Conservation (phyloP, 495 filamentous ascomycete species). For the Penicillium lagena region DNA sequence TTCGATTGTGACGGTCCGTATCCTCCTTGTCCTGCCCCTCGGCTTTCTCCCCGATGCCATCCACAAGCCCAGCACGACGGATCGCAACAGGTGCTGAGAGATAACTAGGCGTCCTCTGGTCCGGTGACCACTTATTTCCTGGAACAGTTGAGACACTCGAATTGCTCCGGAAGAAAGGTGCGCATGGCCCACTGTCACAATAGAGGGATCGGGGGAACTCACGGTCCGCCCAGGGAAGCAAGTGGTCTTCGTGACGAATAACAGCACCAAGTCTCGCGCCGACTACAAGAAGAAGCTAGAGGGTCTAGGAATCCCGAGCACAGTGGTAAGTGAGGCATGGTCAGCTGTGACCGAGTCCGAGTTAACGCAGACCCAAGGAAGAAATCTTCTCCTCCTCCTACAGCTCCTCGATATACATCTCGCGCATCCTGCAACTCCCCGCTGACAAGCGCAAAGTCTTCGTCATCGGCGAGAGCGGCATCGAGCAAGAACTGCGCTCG, state of each 20-base stretch:
- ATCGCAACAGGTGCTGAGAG: constrained; percentile 13
- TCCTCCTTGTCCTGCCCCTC: constrained; percentile 1
- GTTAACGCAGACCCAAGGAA: constrained; percentile 36
- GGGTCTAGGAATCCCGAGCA: constrained; percentile 70
- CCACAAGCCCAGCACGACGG: not conserved
- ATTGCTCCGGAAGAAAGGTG: constrained; percentile 72
- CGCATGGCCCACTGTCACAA: constrained; percentile 2
- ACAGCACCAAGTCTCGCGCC: constrained; percentile 90
- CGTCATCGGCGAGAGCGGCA: constrained; percentile 84
- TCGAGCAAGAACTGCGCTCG: constrained; percentile 76
- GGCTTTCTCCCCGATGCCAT: constrained; percentile 3
- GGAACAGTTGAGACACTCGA: constrained; percentile 78
- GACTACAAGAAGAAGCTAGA: constrained; percentile 91
- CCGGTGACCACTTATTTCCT: constrained; percentile 81
- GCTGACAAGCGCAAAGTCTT: constrained; percentile 83
- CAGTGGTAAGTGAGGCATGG: constrained; percentile 39
- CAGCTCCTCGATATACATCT: constrained; percentile 92
- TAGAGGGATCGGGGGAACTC: not conserved
- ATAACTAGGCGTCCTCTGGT: constrained; percentile 86
- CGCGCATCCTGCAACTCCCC: constrained; percentile 76
- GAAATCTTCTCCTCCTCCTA: constrained; percentile 97
- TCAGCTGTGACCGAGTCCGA: no score
- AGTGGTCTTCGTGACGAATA: constrained; percentile 96
- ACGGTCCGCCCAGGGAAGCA: constrained; percentile 63
- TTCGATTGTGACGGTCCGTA: constrained; percentile 93